These are phyloP conservation scores for Fusarium falciforme DNA, from an alignment of 2,329 filamentous ascomycete species.

Conservation along the genomic window DNA sequence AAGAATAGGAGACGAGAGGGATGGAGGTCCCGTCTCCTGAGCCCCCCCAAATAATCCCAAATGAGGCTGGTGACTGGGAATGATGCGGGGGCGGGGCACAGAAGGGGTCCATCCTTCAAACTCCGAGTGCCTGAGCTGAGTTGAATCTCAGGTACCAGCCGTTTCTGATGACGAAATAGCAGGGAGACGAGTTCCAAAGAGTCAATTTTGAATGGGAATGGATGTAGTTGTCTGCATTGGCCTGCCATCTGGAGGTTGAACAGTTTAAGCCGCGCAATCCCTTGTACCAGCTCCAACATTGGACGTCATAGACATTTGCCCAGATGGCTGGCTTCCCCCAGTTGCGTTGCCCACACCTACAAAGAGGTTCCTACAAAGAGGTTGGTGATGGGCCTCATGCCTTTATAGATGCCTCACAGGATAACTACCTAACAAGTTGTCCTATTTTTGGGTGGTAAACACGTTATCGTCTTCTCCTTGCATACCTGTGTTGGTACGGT, in stretches of 20 bases:
- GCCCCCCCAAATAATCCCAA: constrained; percentile 3
- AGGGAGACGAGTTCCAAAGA: neutral
- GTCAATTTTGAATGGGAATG: neutral
- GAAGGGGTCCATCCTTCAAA: constrained; percentile 16
- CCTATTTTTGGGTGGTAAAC: neutral
- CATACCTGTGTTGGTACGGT: neutral
- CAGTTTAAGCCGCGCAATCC: neutral
- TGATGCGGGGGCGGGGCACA: constrained; percentile 44
- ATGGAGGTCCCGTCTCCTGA: constrained; percentile 29
- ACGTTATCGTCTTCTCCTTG: neutral
- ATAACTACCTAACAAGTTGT: neutral
- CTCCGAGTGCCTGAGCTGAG: neutral
- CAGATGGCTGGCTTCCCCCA: neutral
- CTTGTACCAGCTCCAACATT: neutral
- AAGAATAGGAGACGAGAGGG: constrained; percentile 30
- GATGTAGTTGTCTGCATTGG: neutral
- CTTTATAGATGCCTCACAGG: neutral
- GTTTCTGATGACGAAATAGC: constrained; percentile 4
- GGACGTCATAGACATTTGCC: neutral
- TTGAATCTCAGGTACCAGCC: neutral
- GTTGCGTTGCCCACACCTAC: neutral
- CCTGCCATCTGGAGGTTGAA: neutral
- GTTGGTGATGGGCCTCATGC: neutral
- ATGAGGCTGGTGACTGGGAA: constrained; percentile 29
- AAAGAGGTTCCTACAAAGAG: neutral